A percentile compares a stretch with the other conserved stretches of the same genome.
phyloP scores from a whole-genome alignment of 345 rosid species.

The Cochlearia excelsa region DNA sequence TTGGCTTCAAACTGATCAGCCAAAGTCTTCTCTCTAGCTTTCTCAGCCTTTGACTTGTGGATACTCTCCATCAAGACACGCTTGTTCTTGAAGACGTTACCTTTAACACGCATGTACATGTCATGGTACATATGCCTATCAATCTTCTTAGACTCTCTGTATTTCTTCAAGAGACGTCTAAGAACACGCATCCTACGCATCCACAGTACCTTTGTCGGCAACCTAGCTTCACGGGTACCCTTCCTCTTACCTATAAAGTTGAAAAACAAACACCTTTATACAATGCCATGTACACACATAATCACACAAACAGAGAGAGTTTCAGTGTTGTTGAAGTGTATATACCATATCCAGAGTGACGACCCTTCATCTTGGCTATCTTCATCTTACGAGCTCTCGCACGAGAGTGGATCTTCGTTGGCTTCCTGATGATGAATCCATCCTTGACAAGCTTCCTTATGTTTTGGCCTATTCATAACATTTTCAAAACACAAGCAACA shows the following conservation, averaged over 20 bases:
- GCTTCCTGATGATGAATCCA: conserved; percentile 95
- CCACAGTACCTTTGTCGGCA: conserved; percentile 40
- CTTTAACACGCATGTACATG: conserved; percentile 82
- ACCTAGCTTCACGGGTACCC: conserved; percentile 39
- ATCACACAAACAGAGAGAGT: conserved; percentile 34
- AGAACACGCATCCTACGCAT: conserved; percentile 75
- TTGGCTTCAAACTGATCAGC: conserved; percentile 42
- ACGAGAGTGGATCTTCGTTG: conserved; percentile 96
- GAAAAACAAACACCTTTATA: background rate
- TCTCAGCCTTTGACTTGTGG: conserved; percentile 42
- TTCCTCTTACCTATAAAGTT: conserved; percentile 33
- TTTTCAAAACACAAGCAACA: background rate
- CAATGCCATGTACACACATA: background rate
- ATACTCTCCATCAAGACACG: conserved; percentile 69
- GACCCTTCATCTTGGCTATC: conserved; percentile 91
- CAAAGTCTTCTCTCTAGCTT: conserved; percentile 40
- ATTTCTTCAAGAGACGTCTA: conserved; percentile 40
- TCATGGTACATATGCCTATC: conserved; percentile 88
- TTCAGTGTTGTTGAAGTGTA: background rate
- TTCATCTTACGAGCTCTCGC: conserved; percentile 92
- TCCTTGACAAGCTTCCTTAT: conserved; percentile 94
- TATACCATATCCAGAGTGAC: conserved; percentile 93
- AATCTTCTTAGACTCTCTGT: conserved; percentile 73
- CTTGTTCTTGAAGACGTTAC: conserved; percentile 83
- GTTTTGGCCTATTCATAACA: conserved; percentile 52